Base-by-base conservation (phyloP, 2,329 filamentous ascomycete species). In the Epicoccum nigrum region DNA sequence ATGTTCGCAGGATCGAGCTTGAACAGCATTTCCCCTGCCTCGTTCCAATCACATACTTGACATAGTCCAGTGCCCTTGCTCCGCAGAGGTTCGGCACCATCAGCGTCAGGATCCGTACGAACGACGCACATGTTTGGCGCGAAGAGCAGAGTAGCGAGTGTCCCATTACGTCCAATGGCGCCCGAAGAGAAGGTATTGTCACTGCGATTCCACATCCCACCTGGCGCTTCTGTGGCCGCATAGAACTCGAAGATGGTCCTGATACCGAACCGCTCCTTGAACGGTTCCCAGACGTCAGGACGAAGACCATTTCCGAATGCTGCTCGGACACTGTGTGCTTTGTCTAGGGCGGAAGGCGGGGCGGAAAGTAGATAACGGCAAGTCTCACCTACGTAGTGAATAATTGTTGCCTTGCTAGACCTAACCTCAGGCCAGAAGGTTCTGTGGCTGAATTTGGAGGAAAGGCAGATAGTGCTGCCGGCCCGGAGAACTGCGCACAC, bases 131-230 rank as follows among this genome's bases (percentile, higher is more conserved):
- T 82, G 12, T 73, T 72, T 45, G 85, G 74, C 27, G 76, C 76
- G 48, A 83, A 72, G 4, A 80, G 58, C 21, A 76, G 67, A 0
- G 86, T 79, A 21, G 81, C 70, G 19, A 92, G 59, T 1, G 81
- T 72, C 2, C 89, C 89, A 60, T 89, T 86, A 58, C 90, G 86
- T 0, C 87, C 89, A 2, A 92, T 86, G 17, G 82, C 79, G n/a
- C 83, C 80, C 1, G 82, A 62, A 77, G 19, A 82, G 77, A 72
- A 85, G 87, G 37, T 82, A 80, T 37, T 87, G 83, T 40, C 55
- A 15, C 56, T 64, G 42, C 55, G 56, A 50, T 73, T 89, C 51
- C 83, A 74, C 19, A 91, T 74, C 0, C 74, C 73, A 54, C 89
- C 79, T 20, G 89, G 79, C 12, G 87, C 85, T 73, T 76, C 74